These are phyloP conservation scores for Amesomyces nigricolor DNA, from an alignment of 2,329 filamentous ascomycete species.

Conservation along the genomic window DNA sequence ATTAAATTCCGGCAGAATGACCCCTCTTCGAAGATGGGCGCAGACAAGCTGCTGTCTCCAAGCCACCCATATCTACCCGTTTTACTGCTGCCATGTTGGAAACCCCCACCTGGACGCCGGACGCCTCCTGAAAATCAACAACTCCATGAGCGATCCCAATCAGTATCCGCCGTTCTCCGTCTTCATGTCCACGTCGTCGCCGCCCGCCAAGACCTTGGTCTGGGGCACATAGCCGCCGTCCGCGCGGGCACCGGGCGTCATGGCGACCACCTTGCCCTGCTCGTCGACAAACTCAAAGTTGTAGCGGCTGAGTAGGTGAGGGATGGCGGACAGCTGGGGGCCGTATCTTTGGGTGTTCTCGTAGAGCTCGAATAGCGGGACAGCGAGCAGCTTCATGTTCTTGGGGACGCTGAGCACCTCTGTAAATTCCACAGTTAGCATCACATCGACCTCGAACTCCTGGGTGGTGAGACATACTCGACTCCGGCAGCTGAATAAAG, in stretches of 20 bases:
- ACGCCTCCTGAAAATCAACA: slow-evolving; percentile 9
- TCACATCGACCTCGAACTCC: neutral
- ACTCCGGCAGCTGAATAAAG: slow-evolving; percentile 88
- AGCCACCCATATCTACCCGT: neutral
- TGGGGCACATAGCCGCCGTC: slow-evolving; percentile 54
- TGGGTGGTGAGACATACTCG: slow-evolving; percentile 54
- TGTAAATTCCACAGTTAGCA: slow-evolving; percentile 35
- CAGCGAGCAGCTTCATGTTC: slow-evolving; percentile 98
- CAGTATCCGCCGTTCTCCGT: slow-evolving; percentile 31
- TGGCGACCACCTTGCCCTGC: slow-evolving; percentile 76
- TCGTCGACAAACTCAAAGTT: slow-evolving; percentile 98
- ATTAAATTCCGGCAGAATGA: neutral
- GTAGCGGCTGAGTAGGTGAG: slow-evolving; percentile 88
- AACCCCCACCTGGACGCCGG: slow-evolving; percentile 12
- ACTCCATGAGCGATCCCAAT: neutral
- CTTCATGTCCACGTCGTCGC: slow-evolving; percentile 57
- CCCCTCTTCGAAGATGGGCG: neutral
- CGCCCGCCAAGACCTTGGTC: slow-evolving; percentile 61
- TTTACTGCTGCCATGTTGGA: neutral
- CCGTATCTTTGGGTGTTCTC: slow-evolving; percentile 95
- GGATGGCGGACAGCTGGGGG: slow-evolving; percentile 92
- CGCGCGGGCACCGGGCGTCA: slow-evolving; percentile 68
- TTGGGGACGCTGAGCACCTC: slow-evolving; percentile 95
- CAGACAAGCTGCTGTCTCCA: neutral
- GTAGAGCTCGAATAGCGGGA: slow-evolving; percentile 95